These are phyloP conservation scores for Magnolia officinalis DNA, from an alignment of 164 flowering plant genomes.

Conservation along the genomic window DNA sequence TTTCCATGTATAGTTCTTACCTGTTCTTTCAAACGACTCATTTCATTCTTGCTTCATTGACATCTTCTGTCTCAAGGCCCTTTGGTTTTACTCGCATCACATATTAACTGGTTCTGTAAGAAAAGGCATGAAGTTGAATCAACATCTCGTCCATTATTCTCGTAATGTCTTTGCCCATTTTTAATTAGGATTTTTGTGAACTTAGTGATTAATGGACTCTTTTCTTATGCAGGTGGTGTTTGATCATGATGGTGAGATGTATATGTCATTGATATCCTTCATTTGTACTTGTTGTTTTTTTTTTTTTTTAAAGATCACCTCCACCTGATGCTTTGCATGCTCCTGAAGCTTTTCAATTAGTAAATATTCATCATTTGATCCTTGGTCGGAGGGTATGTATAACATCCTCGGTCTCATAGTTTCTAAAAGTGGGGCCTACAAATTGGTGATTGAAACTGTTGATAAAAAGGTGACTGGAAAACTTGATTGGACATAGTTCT, in stretches of 20 bases:
- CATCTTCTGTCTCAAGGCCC: not conserved
- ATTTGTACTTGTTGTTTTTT: not conserved
- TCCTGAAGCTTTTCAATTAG: not conserved
- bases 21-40: not conserved
- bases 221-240: slow-evolving; percentile 79
- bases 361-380: too few species aligned
- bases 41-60: not conserved
- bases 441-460: too few species aligned
- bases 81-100: not conserved
- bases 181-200: not conserved
- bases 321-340: not conserved
- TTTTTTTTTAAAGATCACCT: not conserved
- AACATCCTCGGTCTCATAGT: too few species aligned
- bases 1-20: too few species aligned
- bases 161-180: not conserved
- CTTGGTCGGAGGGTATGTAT: too few species aligned
- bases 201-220: slow-evolving; percentile 1
- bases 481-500: too few species aligned
- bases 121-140: not conserved
- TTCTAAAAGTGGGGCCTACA: too few species aligned
- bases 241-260: slow-evolving; percentile 88
- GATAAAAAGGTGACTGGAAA: too few species aligned
- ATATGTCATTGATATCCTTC: slow-evolving; percentile 8
- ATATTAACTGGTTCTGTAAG: not conserved
- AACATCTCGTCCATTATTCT: not conserved